Evolutionary conservation across 306 rosid species (phyloP), one percentile per base, ranked within the genome.

Genomic region (Mucuna pruriens): DNA sequence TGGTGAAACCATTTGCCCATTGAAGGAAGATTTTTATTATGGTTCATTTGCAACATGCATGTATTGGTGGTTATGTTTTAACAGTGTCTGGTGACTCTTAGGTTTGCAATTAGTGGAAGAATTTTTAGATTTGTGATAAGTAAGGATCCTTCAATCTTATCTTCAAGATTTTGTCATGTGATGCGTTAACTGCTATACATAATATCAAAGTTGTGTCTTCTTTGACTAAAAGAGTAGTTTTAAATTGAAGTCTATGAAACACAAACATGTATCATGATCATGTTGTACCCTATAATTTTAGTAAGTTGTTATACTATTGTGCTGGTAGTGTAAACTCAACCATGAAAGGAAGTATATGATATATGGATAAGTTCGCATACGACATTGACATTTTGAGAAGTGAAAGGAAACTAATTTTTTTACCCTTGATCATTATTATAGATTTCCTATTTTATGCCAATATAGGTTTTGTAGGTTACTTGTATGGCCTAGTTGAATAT

Each of bases 1-100:
- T 69, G 98, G 98, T 81, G 98, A 94, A 86, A 92, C 97, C 78
- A 94, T 94, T 79, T 76, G 84, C 83, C 97, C 97, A 0, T 92
- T 94, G 97, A 94, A 92, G 94, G 98, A 94, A 76, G 98, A 94
- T n/a, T 84, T 92, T 92, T 78, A 92, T 94, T 67, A 92, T 94
- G 97, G 98, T 94, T 85, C 98, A 94, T 89, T 85, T 94, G 87
- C 97, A 92, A 88, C 91, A 92, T 58, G 86, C 93, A 2, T 92
- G 98, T 85, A 73, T 58, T 61, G 93, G 92, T 82, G 92, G 98
- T 66, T 91, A 96, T 79, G 67, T 84, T 77, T 88, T 94, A 55
- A 92, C 92, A 96, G 96, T 91, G 61, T 92, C 94, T 13, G 97
- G 97, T 78, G 87, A 73, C 77, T 88, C 91, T 57, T 94, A 97